These are phyloP conservation scores for Krasilnikovozyma curviuscula DNA, from an alignment of 768 basidiomycete species.

Conservation along the genomic window DNA sequence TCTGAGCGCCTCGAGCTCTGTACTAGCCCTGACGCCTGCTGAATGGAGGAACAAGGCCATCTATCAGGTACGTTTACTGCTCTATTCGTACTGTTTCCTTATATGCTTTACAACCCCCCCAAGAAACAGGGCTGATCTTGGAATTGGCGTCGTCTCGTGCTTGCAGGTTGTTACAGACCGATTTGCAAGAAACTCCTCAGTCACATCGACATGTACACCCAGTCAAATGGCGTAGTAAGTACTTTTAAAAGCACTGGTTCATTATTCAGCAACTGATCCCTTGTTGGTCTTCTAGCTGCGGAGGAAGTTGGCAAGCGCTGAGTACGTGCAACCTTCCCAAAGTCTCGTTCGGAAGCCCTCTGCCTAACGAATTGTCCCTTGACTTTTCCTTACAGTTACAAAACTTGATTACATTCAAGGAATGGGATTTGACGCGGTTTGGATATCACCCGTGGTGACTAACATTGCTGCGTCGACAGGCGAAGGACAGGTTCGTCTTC, in stretches of 20 bases:
- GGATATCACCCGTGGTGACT: constrained; percentile 24
- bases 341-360: neutral
- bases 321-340: neutral
- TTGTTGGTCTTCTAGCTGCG: neutral
- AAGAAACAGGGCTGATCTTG: no score
- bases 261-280: neutral
- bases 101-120: no score
- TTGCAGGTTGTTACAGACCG: constrained; percentile 26
- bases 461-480: constrained; percentile 21
- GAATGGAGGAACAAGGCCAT: constrained; percentile 7
- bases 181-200: constrained; percentile 19
- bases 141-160: no score
- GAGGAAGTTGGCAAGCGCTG: constrained; percentile 9
- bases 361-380: neutral
- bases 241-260: neutral
- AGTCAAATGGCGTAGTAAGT: constrained; percentile 13
- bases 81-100: no score
- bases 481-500: constrained; percentile 17
- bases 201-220: constrained; percentile 11
- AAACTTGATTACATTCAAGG: constrained; percentile 26
- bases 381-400: neutral
- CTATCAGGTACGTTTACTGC: no score
- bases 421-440: constrained; percentile 26
- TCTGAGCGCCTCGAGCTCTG: no score
- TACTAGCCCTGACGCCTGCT: no score